Evolutionary conservation across 2,329 filamentous ascomycete genomes (phyloP), one percentile per base, ranked within the genome.

Genomic region (Fusarium cicatricum): DNA sequence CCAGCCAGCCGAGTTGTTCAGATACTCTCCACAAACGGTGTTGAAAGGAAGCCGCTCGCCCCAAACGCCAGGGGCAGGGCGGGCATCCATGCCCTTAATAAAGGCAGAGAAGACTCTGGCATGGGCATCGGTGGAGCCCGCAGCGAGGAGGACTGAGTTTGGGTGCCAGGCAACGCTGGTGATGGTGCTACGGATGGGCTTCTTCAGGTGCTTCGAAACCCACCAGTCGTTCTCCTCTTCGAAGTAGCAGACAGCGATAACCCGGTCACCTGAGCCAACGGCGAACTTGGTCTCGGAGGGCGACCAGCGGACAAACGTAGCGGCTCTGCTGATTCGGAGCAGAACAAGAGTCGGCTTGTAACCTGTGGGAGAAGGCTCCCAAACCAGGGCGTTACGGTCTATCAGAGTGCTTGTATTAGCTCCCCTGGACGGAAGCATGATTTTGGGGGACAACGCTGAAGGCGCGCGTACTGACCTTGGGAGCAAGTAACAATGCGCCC

Each of bases 181-280:
- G 70, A 99, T 94, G 52, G 95, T 99, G 74, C 92, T 97, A 66
- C 94, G 90, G 70, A 99, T 96, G 16, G 95, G 95, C 85, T 98
- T 99, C 86, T 98, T 98, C 72, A 99, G 80, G 78, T 99, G 95
- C 83, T 99, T 99, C 32, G 93, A 97, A 36, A 99, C 94, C 95
- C 95, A 99, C 95, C 95, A 99, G 81, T 99, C 93, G 77, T 99
- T 97, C 77, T 99, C 95, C 75, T 97, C 91, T 73, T 99, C 95
- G 69, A 99, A 99, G 81, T 98, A 98, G 83, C 95, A 99, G 67
- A 98, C 85, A 34, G 95, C 92, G 70, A 99, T 97, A 64, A 97
- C 90, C 62, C 95, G 89, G 68, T 97, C 95, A 59, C 95, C 95
- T 23, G 93, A 97, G 57, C 95, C 95, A 21, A 98, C 95, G 48